A percentile compares a stretch with the other conserved stretches of the same genome.
phyloP scores from a whole-genome alignment of 306 rosid species.

The Neltuma alba region DNA sequence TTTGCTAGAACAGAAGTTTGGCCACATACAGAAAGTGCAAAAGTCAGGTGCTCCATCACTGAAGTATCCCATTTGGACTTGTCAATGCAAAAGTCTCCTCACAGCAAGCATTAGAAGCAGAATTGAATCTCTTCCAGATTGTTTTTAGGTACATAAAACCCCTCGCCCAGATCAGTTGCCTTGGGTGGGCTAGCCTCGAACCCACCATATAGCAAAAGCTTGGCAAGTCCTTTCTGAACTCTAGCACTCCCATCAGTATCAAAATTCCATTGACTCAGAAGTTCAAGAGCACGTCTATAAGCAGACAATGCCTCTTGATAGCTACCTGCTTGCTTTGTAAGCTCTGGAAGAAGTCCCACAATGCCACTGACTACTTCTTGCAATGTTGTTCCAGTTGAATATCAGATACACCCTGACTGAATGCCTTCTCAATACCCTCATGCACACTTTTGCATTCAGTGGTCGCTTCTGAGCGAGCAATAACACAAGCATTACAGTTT shows the following conservation, averaged over 20 bases:
- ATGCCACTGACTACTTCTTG: conserved; percentile 84
- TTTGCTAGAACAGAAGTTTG: conserved; percentile 80
- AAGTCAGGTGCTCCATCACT: conserved; percentile 83
- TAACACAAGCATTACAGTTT: conserved; percentile 37
- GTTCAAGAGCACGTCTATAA: conserved; percentile 85
- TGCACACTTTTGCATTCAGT: conserved; percentile 77
- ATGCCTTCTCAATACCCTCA: conserved; percentile 89
- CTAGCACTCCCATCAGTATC: conserved; percentile 78
- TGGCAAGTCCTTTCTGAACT: conserved; percentile 81
- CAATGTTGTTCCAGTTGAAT: conserved; percentile 83
- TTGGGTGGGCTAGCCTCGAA: conserved; percentile 91
- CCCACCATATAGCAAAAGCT: conserved; percentile 84
- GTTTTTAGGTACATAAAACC: conserved; percentile 83
- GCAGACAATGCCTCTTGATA: conserved; percentile 72
- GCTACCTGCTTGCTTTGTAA: conserved; percentile 75
- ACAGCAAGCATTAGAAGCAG: conserved; percentile 84
- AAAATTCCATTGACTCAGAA: conserved; percentile 92
- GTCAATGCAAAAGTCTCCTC: conserved; percentile 62
- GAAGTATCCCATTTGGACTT: conserved; percentile 93
- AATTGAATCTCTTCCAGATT: conserved; percentile 94
- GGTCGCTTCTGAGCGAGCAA: conserved; percentile 81
- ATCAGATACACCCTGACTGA: conserved; percentile 71
- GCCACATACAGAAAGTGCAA: conserved; percentile 82
- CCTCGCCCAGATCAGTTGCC: conserved; percentile 78
- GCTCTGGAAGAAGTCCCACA: conserved; percentile 97